Percentiles rank a stretch among this genome's conserved stretches.
Conservation (phyloP, 2,329 filamentous ascomycete species). For the Leptoxyphium fumago region DNA sequence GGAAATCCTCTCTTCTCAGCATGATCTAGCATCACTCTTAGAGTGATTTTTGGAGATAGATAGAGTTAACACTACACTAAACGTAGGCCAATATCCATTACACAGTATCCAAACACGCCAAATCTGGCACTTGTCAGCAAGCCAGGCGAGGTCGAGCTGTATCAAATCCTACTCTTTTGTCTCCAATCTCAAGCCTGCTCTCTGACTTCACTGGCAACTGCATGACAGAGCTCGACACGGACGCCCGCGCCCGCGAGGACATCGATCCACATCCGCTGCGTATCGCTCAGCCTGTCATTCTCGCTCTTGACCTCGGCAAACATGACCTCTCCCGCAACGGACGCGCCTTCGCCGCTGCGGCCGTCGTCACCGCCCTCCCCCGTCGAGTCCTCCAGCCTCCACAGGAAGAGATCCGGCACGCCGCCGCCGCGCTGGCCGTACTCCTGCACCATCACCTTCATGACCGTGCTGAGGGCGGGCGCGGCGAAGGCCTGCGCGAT, state of each 20-base stretch:
- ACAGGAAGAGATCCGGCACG: conserved; percentile 84
- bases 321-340: conserved; percentile 18
- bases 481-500: conserved; percentile 65
- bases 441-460: conserved; percentile 91
- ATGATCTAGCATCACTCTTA: too few species aligned
- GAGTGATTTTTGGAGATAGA: too few species aligned
- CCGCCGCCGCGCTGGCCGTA: conserved; percentile 76
- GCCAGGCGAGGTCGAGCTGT: too few species aligned
- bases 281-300: conserved; percentile 91
- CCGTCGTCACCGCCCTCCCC: conserved; percentile 1
- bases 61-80: too few species aligned
- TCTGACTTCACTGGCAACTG: conserved; percentile 42
- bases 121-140: too few species aligned
- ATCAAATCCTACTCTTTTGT: too few species aligned
- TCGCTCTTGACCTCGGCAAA: conserved; percentile 37
- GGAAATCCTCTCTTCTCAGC: not conserved
- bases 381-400: conserved; percentile 35
- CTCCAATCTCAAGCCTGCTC: conserved; percentile 1
- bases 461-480: conserved; percentile 67
- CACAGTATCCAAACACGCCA: not conserved
- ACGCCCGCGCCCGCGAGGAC: conserved; percentile 76
- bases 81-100: not conserved
- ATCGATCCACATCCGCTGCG: conserved; percentile 92
- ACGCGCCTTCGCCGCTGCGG: conserved; percentile 7
- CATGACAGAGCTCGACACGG: conserved; percentile 65